A percentile compares a stretch with the other conserved stretches of the same genome.
These are phyloP conservation scores for Prunus armeniaca DNA, from an alignment of 306 rosid genomes.

Conservation along the genomic window DNA sequence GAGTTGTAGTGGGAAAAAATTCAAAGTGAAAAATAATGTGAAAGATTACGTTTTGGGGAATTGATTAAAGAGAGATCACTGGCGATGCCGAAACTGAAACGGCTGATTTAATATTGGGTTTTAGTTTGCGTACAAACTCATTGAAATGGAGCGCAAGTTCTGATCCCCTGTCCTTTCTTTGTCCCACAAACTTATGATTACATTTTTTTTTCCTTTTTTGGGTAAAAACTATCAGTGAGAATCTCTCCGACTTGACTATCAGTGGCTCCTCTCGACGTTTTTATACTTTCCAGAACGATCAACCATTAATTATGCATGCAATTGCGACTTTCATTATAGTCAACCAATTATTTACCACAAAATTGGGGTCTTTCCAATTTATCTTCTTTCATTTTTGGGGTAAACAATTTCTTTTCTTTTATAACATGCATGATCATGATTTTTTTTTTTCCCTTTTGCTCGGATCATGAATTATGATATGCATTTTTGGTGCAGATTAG, in stretches of 20 bases:
- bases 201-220: background rate
- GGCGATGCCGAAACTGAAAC: background rate
- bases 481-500: too few species aligned
- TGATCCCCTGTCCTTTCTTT: background rate
- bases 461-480: too few species aligned
- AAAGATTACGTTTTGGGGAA: background rate
- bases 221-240: background rate
- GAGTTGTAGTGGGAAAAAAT: background rate
- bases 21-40: background rate
- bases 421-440: too few species aligned
- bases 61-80: slow-evolving; percentile 3
- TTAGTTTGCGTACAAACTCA: background rate
- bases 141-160: background rate
- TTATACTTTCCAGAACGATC: background rate
- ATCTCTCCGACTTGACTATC: too few species aligned
- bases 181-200: background rate
- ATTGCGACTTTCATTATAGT: background rate
- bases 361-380: too few species aligned
- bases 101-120: background rate
- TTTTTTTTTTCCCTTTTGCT: too few species aligned
- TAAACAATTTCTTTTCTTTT: too few species aligned
- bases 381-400: too few species aligned
- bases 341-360: background rate
- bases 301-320: background rate
- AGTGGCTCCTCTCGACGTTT: background rate